A percentile compares a stretch with the other conserved stretches of the same genome.
Conservation (phyloP, 2,329 filamentous ascomycete species). For the Penicillium sp. region DNA sequence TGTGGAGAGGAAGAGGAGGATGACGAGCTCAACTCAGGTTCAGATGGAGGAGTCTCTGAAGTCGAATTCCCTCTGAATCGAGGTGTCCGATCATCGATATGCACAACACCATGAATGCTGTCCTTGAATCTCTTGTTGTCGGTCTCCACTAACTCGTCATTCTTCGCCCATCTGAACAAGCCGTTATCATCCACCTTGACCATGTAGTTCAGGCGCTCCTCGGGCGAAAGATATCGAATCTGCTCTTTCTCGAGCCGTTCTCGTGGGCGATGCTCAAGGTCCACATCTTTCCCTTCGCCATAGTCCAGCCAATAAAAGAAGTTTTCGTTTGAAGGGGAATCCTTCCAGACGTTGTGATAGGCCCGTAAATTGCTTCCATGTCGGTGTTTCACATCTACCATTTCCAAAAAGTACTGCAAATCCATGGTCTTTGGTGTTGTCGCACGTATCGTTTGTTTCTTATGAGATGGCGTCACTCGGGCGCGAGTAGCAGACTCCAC, state of each 20-base stretch:
- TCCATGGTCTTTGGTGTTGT: conserved; percentile 78
- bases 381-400: conserved; percentile 83
- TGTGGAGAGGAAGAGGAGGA: conserved; percentile 20
- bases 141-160: conserved; percentile 74
- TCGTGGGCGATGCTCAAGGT: conserved; percentile 71
- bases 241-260: conserved; percentile 74
- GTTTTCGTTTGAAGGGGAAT: conserved; percentile 73
- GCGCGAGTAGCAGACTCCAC: not conserved
- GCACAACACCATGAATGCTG: conserved; percentile 73
- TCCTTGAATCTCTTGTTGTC: conserved; percentile 70
- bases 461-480: conserved; percentile 16
- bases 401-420: conserved; percentile 79
- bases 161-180: conserved; percentile 83
- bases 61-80: conserved; percentile 45
- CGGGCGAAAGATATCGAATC: conserved; percentile 78
- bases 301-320: conserved; percentile 94
- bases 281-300: conserved; percentile 70
- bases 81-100: conserved; percentile 61
- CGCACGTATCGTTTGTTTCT: conserved; percentile 44
- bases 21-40: conserved; percentile 10
- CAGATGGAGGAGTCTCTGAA: conserved; percentile 7
- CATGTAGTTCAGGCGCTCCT: conserved; percentile 79
- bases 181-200: conserved; percentile 74
- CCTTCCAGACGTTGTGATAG: conserved; percentile 86
- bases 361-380: conserved; percentile 80